Evolutionary conservation across 2,329 filamentous ascomycete genomes (phyloP).

Genomic region (Penicillium sp.): DNA sequence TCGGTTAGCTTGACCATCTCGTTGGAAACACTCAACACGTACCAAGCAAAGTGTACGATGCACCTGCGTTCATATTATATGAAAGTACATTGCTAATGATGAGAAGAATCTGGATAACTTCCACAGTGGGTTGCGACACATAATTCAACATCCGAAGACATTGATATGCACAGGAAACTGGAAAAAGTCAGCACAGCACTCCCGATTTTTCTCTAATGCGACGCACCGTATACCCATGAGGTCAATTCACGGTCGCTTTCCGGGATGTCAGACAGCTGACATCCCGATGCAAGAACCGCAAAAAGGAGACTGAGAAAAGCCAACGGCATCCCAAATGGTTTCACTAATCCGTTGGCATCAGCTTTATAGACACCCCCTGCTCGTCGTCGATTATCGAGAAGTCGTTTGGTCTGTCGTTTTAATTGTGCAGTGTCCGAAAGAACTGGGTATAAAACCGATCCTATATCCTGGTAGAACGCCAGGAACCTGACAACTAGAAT

Average conservation of each 20-base stretch:
- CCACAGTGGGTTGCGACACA: constrained; percentile 58
- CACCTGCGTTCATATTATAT: constrained; percentile 64
- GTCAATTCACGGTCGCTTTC: constrained; percentile 60
- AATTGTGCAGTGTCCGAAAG: constrained; percentile 52
- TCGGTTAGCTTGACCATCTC: constrained; percentile 17
- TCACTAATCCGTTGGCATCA: constrained; percentile 49
- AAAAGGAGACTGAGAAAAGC: constrained; percentile 61
- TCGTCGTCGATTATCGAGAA: constrained; percentile 52
- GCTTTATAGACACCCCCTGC: constrained; percentile 42
- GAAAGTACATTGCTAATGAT: constrained; percentile 62
- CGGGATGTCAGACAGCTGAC: constrained; percentile 57
- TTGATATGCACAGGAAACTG: constrained; percentile 63
- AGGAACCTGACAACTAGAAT: constrained; percentile 45
- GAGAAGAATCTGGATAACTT: constrained; percentile 60
- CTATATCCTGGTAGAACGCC: constrained; percentile 54
- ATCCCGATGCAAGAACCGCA: constrained; percentile 60
- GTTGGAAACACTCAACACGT: constrained; percentile 12
- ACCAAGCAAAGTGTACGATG: constrained; percentile 60
- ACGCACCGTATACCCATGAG: constrained; percentile 60
- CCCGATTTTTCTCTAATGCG: not conserved
- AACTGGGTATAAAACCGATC: constrained; percentile 58
- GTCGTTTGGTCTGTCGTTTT: constrained; percentile 50
- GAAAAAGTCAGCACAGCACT: constrained; percentile 15
- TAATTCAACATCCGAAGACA: constrained; percentile 64
- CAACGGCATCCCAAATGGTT: constrained; percentile 57